Percentiles rank a stretch among this genome's conserved stretches.
phyloP scores from a whole-genome alignment of 192 early-diverging fungal genomes.

The Phlyctochytrium arcticum region DNA sequence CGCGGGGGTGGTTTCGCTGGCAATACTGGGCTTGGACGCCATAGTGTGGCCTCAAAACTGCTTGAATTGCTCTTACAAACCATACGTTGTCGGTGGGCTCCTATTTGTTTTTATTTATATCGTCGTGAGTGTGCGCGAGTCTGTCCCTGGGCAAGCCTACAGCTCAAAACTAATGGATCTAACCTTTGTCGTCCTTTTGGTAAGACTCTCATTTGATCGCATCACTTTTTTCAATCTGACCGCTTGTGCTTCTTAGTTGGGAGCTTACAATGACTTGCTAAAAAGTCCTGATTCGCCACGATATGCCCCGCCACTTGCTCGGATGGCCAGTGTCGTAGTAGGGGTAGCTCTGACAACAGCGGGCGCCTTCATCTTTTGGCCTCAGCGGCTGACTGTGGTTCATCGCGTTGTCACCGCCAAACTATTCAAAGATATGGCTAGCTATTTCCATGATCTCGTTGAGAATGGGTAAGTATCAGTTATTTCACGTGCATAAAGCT shows the following conservation, averaged over 20 bases:
- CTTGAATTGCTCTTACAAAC: slow-evolving; percentile 16
- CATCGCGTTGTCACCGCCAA: slow-evolving; percentile 14
- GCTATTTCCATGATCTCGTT: slow-evolving; percentile 17
- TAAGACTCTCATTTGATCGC: not conserved
- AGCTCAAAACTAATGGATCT: slow-evolving; percentile 22
- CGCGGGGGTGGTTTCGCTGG: slow-evolving; percentile 2
- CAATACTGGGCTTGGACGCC: slow-evolving; percentile 12
- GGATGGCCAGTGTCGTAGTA: slow-evolving; percentile 14
- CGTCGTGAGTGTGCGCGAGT: slow-evolving; percentile 6
- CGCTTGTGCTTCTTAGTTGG: slow-evolving; percentile 1
- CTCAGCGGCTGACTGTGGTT: slow-evolving; percentile 17
- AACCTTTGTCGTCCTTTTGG: slow-evolving; percentile 21
- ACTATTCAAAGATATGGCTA: slow-evolving; percentile 24
- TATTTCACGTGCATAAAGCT: too few relatives aligned
- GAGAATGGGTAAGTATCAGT: slow-evolving; percentile 18
- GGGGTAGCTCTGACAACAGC: slow-evolving; percentile 12
- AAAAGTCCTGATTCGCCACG: not conserved
- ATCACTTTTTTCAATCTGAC: not conserved
- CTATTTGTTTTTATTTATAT: slow-evolving; percentile 17
- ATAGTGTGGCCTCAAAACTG: slow-evolving; percentile 1
- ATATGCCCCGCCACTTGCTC: slow-evolving; percentile 11
- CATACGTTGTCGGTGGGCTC: slow-evolving; percentile 16
- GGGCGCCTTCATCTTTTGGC: slow-evolving; percentile 23
- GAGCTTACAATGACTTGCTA: slow-evolving; percentile 18
- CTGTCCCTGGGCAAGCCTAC: slow-evolving; percentile 22